Conservation (phyloP, 2,329 filamentous ascomycete genomes). For the Colletotrichum godetiae region DNA sequence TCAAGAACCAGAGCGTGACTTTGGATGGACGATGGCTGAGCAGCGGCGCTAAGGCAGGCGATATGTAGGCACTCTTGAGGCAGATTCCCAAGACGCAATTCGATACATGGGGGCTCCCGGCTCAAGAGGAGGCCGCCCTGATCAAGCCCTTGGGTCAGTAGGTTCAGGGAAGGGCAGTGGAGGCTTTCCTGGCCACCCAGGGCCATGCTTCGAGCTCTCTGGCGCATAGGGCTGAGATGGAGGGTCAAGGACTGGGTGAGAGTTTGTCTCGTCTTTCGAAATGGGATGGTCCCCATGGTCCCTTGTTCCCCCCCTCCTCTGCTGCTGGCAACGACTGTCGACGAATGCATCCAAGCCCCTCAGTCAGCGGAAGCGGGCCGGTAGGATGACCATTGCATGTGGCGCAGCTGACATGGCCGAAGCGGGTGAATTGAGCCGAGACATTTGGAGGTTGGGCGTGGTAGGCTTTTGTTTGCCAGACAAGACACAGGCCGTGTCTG, state of each 20-base stretch:
- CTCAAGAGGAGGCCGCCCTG: constrained; percentile 20
- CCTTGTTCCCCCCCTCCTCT: neutral
- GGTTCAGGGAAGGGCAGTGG: neutral
- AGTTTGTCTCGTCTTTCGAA: neutral
- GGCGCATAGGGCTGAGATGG: constrained; percentile 33
- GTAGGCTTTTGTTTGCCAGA: neutral
- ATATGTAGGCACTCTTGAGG: constrained; percentile 22
- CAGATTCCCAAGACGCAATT: neutral
- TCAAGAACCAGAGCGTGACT: neutral
- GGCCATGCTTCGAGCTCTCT: neutral
- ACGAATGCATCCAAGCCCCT: constrained; percentile 22
- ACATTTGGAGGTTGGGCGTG: neutral
- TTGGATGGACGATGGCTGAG: constrained; percentile 22
- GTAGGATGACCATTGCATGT: constrained; percentile 17
- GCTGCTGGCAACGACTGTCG: neutral
- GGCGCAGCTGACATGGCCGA: constrained; percentile 31
- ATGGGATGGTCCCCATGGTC: neutral
- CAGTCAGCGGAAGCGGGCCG: constrained; percentile 21
- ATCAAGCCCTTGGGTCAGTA: neutral
- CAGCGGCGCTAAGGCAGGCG: constrained; percentile 25
- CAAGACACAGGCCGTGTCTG: neutral
- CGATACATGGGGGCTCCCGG: neutral
- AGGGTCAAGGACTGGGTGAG: neutral
- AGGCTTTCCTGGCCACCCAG: neutral
- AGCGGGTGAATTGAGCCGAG: constrained; percentile 30